Percentiles rank a stretch among this genome's conserved stretches.
Conservation (phyloP, 345 rosid genomes). For the Clausena lansium region DNA sequence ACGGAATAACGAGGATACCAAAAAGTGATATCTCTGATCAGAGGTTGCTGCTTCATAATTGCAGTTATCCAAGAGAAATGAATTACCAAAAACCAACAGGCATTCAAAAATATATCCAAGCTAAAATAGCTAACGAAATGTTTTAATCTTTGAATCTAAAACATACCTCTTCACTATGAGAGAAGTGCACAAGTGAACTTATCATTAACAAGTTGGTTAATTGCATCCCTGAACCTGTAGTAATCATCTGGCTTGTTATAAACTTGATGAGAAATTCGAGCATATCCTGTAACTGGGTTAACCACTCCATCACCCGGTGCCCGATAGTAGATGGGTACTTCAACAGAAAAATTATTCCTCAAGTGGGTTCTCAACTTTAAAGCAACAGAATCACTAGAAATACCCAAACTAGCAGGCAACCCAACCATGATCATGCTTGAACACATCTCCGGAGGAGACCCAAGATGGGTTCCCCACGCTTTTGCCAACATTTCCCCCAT, state of each 20-base stretch:
- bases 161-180: conserved; percentile 44
- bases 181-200: conserved; percentile 58
- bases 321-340: conserved; percentile 73
- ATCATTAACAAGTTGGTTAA: conserved; percentile 49
- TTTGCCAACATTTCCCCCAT: conserved; percentile 84
- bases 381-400: conserved; percentile 50
- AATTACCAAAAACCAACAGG: not conserved
- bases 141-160: conserved; percentile 6
- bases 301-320: conserved; percentile 54
- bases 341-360: conserved; percentile 61
- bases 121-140: not conserved
- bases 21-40: not conserved
- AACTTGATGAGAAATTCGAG: conserved; percentile 81
- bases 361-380: conserved; percentile 58
- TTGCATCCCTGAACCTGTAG: conserved; percentile 63
- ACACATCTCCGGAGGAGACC: conserved; percentile 82
- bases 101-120: not conserved
- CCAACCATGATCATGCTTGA: conserved; percentile 90
- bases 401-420: conserved; percentile 64
- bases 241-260: conserved; percentile 82
- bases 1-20: not conserved
- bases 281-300: conserved; percentile 63
- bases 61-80: not conserved
- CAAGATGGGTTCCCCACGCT: conserved; percentile 88
- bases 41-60: not conserved